Base-by-base conservation (phyloP, 306 rosid genomes). In the Coriaria nepalensis region DNA sequence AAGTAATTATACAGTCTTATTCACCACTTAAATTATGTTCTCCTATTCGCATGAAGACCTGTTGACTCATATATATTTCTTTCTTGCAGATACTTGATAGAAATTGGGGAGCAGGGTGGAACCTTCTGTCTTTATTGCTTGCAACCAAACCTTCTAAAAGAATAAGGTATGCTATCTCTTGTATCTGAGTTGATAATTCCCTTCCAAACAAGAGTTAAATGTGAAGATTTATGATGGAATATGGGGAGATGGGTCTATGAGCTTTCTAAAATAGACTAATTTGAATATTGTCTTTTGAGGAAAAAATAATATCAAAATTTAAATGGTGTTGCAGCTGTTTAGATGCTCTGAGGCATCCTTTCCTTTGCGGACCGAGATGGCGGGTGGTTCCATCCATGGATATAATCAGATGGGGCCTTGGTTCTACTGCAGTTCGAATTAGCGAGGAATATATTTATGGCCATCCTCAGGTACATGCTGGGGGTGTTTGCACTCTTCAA, bases 21-120 rank as follows among this genome's bases (percentile, higher is more conserved):
- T 47, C 15, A 34, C 52, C 39, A 36, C 53, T 49, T 53, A 40
- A 41, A 40, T 50, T 61, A 61, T 50, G 57, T 52, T 53, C 52
- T n/a, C 43, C 43, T 61, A 15, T 52, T 50, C 58, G 12, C 53
- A n/a, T 64, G 58, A 61, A 45, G 54, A 46, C 35, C 40, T 44
- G 39, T 54, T 66, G 37, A 54, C 45, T 35, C 51, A 14, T 63
- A 46, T 41, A 15, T 50, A 47, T 52, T 61, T 69, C 55, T 52
- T 61, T 69, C 55, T 55, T 66, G 50, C 75, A 90, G 97, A 90
- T 90, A 60, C 95, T 90, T 62, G 98, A 90, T 79, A 81, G 94
- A 66, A 90, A 85, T 73, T 85, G 92, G 95, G 98, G 95, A 53
- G 92, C 95, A 32, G 98, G 98, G 39, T 90, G 98, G 97, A 78